phyloP scores from a whole-genome alignment of 1,284 basidiomycete species.

The Schizophyllum amplum region DNA sequence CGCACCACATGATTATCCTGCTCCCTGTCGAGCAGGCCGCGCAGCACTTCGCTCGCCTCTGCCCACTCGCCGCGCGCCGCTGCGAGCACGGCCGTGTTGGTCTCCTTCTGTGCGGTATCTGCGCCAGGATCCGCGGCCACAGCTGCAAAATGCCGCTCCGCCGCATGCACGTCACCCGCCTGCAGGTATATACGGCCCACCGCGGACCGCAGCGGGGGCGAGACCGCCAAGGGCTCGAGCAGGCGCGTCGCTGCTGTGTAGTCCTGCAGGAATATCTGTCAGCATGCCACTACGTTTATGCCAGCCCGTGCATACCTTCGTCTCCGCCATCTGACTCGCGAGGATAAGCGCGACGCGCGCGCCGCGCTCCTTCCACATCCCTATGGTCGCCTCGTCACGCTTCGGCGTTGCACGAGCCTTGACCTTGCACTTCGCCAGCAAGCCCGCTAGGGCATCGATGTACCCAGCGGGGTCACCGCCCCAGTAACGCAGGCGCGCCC shows the following conservation, averaged over 20 bases:
- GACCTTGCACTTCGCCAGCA: constrained; percentile 70
- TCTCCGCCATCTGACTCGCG: constrained; percentile 67
- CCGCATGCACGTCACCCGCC: constrained; percentile 51
- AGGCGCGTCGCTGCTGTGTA: constrained; percentile 55
- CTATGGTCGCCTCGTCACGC: constrained; percentile 32
- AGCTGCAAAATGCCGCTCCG: constrained; percentile 42
- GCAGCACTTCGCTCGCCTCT: constrained; percentile 37
- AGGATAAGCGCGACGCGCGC: constrained; percentile 62
- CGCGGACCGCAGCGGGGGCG: constrained; percentile 53
- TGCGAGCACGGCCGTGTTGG: constrained; percentile 56
- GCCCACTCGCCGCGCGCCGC: constrained; percentile 65
- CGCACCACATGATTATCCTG: constrained; percentile 53
- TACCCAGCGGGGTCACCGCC: constrained; percentile 67
- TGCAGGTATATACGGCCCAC: constrained; percentile 70
- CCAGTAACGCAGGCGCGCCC: constrained; percentile 66
- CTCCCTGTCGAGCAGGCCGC: constrained; percentile 37
- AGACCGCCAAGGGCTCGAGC: constrained; percentile 48
- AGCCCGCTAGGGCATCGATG: constrained; percentile 65
- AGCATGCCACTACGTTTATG: no score
- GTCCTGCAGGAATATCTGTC: no score
- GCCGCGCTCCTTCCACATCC: constrained; percentile 76
- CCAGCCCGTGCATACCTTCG: no score
- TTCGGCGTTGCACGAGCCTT: constrained; percentile 40
- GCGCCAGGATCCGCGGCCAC: constrained; percentile 40
- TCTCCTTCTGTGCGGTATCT: constrained; percentile 36